These are phyloP conservation scores for Penicillium robsamsonii DNA, from an alignment of 495 filamentous ascomycete genomes.

Conservation along the genomic window DNA sequence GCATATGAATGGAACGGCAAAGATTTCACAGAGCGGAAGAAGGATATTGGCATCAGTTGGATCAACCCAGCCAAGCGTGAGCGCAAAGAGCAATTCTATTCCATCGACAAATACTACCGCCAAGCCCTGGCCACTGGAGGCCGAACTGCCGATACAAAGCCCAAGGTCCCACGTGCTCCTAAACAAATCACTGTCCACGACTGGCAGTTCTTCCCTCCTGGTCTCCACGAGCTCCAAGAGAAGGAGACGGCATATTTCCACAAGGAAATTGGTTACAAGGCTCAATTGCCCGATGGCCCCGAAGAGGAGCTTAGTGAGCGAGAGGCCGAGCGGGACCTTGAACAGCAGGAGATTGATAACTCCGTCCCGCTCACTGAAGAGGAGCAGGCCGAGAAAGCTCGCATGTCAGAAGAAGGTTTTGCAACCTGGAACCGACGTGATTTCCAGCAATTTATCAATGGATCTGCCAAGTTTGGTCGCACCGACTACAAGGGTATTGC, in stretches of 20 bases:
- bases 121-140: conserved; percentile 83
- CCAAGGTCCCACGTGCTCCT: conserved; percentile 91
- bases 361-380: conserved; percentile 85
- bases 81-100: conserved; percentile 96
- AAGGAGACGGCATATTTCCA: conserved; percentile 94
- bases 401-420: conserved; percentile 81
- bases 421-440: conserved; percentile 93
- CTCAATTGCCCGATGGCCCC: conserved; percentile 75
- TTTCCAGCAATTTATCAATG: conserved; percentile 97
- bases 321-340: conserved; percentile 81
- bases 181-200: conserved; percentile 92
- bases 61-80: conserved; percentile 99
- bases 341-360: conserved; percentile 90
- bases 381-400: conserved; percentile 79
- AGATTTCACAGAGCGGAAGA: conserved; percentile 85
- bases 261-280: conserved; percentile 93
- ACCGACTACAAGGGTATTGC: conserved; percentile 80
- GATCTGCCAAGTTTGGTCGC: conserved; percentile 87
- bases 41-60: conserved; percentile 93
- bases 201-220: conserved; percentile 91
- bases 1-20: conserved; percentile 99
- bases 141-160: conserved; percentile 82
- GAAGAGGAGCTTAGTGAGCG: conserved; percentile 82
- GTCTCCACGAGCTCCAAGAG: conserved; percentile 85
- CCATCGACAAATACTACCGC: conserved; percentile 98